These are phyloP conservation scores for Mikania micrantha DNA, from an alignment of 129 eudicot genomes.

Conservation along the genomic window DNA sequence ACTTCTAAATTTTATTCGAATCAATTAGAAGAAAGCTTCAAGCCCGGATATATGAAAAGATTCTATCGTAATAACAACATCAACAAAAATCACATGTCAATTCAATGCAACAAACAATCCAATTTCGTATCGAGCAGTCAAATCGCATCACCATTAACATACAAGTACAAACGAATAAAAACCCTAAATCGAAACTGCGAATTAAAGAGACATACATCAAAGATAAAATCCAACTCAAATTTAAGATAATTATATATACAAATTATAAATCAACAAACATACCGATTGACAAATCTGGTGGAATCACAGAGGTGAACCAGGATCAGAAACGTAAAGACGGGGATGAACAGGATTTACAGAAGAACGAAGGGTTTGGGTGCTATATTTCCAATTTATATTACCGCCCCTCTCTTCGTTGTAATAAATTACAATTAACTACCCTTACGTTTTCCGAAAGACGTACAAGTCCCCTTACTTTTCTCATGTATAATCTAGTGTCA, in stretches of 20 bases:
- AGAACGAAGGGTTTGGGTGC: slow-evolving; percentile 7
- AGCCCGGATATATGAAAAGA: background rate
- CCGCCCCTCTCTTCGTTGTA: background rate
- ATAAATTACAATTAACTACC: background rate
- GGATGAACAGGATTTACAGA: slow-evolving; percentile 5
- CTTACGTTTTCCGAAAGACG: background rate
- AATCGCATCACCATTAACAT: background rate
- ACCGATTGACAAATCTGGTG: slow-evolving; percentile 1
- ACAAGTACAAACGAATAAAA: slow-evolving; percentile 3
- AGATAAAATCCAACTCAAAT: background rate
- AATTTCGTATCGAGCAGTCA: background rate
- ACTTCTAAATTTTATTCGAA: background rate
- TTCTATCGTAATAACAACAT: background rate
- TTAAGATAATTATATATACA: background rate
- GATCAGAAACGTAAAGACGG: slow-evolving; percentile 13
- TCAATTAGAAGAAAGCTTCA: background rate
- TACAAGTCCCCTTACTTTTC: background rate
- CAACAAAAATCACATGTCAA: background rate
- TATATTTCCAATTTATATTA: background rate
- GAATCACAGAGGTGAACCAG: background rate
- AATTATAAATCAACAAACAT: slow-evolving; percentile 3
- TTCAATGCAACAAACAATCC: background rate
- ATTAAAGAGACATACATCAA: slow-evolving; percentile 1
- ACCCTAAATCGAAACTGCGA: background rate
- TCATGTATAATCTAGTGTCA: too few relatives aligned